Percentiles rank a stretch among this genome's conserved stretches.
phyloP scores from a whole-genome alignment of 108 stramenopile species.

The Conticribra guillardii region DNA sequence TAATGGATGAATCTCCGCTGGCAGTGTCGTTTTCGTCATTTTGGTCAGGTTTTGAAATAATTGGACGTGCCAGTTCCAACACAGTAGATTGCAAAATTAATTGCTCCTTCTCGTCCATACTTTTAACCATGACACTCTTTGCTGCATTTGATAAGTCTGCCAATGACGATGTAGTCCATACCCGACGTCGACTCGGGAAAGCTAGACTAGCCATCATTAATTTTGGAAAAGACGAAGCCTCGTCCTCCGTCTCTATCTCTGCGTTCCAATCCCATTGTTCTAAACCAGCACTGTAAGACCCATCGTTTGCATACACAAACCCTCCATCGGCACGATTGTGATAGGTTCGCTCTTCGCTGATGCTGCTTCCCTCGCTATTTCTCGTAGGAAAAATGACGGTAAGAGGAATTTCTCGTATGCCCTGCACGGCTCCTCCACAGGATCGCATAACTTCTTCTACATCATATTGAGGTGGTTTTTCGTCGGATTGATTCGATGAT shows the following conservation, averaged over 20 bases:
- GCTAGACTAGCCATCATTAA: conserved; percentile 38
- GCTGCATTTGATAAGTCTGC: background rate
- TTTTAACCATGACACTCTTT: conserved; percentile 7
- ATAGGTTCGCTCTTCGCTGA: conserved; percentile 39
- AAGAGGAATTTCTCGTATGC: conserved; percentile 56
- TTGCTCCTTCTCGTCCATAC: background rate
- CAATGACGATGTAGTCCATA: conserved; percentile 14
- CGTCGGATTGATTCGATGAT: background rate
- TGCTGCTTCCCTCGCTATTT: background rate
- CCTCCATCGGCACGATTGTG: conserved; percentile 77
- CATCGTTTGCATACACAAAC: conserved; percentile 66
- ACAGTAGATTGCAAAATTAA: conserved; percentile 2
- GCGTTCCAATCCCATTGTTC: conserved; percentile 22
- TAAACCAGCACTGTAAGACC: conserved; percentile 58
- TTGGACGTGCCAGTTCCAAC: conserved; percentile 16
- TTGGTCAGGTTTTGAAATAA: background rate
- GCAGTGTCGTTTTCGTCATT: background rate
- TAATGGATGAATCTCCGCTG: background rate
- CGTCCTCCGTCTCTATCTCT: background rate
- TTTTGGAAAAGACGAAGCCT: conserved; percentile 4
- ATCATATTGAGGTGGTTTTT: conserved; percentile 7
- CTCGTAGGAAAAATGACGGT: conserved; percentile 8
- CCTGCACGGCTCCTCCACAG: conserved; percentile 81
- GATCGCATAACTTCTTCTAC: conserved; percentile 80
- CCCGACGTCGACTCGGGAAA: conserved; percentile 31